Conservation (phyloP, 2,329 filamentous ascomycete species). For the Boeremia lycopersici region DNA sequence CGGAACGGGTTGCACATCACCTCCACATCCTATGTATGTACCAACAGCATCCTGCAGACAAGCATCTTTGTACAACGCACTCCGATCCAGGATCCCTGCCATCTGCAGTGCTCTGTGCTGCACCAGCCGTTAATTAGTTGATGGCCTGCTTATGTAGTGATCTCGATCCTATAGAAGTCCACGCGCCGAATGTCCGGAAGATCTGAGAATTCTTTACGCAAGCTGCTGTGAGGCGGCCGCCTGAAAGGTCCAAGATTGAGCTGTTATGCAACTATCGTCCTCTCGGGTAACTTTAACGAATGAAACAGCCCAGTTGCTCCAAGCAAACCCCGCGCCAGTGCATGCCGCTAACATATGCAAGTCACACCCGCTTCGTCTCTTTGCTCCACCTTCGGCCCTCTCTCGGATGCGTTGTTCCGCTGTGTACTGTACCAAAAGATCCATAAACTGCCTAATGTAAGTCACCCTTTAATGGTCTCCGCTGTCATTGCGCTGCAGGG, state of each 20-base stretch:
- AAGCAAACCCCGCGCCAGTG: slow-evolving; percentile 37
- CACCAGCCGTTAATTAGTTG: background rate
- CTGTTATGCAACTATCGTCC: slow-evolving; percentile 24
- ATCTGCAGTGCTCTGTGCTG: background rate
- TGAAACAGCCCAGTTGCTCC: slow-evolving; percentile 18
- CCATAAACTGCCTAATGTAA: slow-evolving; percentile 37
- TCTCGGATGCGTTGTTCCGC: slow-evolving; percentile 10
- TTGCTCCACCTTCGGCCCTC: slow-evolving; percentile 33
- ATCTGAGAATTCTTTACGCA: background rate
- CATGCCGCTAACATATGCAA: slow-evolving; percentile 45
- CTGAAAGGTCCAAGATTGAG: slow-evolving; percentile 18
- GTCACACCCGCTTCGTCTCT: slow-evolving; percentile 38
- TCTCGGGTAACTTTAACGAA: slow-evolving; percentile 29
- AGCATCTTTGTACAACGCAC: slow-evolving; percentile 6
- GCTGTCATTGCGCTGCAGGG: slow-evolving; percentile 33
- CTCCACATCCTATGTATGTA: background rate
- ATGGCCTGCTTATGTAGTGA: background rate
- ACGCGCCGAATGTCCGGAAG: slow-evolving; percentile 2
- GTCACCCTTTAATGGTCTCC: slow-evolving; percentile 23
- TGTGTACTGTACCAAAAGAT: slow-evolving; percentile 5
- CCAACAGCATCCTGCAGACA: slow-evolving; percentile 1
- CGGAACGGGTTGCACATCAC: slow-evolving; percentile 11
- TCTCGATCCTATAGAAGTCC: background rate
- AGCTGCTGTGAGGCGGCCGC: slow-evolving; percentile 2
- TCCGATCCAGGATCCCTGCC: background rate